A percentile compares a stretch with the other conserved stretches of the same genome.
phyloP scores from a whole-genome alignment of 2,329 filamentous ascomycete genomes.

The Pseudogymnoascus sp. region DNA sequence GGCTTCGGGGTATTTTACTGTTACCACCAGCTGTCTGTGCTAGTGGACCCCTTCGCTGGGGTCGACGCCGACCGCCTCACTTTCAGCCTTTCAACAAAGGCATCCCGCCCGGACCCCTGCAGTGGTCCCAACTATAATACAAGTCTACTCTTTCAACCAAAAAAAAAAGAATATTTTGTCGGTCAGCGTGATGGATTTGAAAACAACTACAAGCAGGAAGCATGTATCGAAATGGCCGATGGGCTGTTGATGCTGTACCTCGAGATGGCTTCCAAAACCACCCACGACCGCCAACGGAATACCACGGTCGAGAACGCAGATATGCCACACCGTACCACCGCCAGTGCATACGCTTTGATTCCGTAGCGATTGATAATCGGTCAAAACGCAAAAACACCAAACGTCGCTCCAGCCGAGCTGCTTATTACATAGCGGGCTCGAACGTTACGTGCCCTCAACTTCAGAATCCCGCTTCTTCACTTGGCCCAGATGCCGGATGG shows the following conservation, averaged over 20 bases:
- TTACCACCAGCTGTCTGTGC: not conserved
- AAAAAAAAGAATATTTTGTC: not conserved
- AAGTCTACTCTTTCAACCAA: not conserved
- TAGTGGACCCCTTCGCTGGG: not conserved
- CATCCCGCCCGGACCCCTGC: not conserved
- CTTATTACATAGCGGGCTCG: not conserved
- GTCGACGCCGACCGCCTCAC: not conserved
- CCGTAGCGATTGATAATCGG: not conserved
- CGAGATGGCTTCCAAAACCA: not conserved
- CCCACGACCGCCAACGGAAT: not conserved
- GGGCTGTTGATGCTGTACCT: not conserved
- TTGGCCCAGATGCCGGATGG: not conserved
- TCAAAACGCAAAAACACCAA: not conserved
- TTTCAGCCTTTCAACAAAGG: not conserved
- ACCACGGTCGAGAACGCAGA: not conserved
- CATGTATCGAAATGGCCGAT: slow-evolving; percentile 4
- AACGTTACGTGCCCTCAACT: not conserved
- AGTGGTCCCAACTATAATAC: not conserved
- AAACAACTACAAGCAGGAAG: slow-evolving; percentile 5
- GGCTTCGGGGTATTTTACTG: not conserved
- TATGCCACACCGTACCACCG: not conserved
- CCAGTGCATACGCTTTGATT: not conserved
- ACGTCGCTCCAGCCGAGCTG: not conserved
- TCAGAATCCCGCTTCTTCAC: not conserved
- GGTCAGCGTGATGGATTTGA: slow-evolving; percentile 1